Evolutionary conservation across 164 flowering plant genomes (phyloP).

Genomic region (Akebia trifoliata): DNA sequence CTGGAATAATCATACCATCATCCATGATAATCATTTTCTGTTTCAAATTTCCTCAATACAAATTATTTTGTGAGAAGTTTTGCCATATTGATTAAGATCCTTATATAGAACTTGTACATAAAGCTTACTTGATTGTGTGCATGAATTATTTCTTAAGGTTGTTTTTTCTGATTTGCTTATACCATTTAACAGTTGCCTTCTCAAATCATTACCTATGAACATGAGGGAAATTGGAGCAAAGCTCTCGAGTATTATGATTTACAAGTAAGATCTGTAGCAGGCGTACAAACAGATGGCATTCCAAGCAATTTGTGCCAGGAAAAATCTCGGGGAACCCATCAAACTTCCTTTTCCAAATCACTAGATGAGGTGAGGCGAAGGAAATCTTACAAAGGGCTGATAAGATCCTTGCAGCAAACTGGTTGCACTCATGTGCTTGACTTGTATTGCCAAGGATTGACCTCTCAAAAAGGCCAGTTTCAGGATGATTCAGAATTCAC

Average conservation of each 20-base stretch:
- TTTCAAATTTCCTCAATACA: not conserved
- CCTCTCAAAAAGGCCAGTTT: conserved; percentile 52
- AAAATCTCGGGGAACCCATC: conserved; percentile 17
- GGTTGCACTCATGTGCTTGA: conserved; percentile 88
- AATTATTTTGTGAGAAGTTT: not conserved
- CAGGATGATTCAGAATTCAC: conserved; percentile 73
- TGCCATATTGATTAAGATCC: not conserved
- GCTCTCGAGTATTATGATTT: conserved; percentile 95
- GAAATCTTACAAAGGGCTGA: conserved; percentile 74
- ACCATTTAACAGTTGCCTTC: conserved; percentile 47
- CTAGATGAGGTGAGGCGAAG: conserved; percentile 30
- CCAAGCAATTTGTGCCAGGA: conserved; percentile 20
- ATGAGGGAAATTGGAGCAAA: conserved; percentile 95
- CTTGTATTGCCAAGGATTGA: conserved; percentile 83
- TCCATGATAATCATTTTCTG: too few relatives aligned
- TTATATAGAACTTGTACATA: not conserved
- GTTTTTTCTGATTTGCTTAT: conserved; percentile 1
- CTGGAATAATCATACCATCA: too few relatives aligned
- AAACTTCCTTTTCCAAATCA: conserved; percentile 9
- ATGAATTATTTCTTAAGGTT: not conserved
- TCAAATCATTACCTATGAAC: conserved; percentile 83
- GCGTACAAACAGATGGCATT: conserved; percentile 18
- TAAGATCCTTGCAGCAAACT: conserved; percentile 84
- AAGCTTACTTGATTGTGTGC: not conserved
- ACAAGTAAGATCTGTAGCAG: conserved; percentile 57